These are phyloP conservation scores for Flaveria trinervia DNA, from an alignment of 129 eudicot genomes.

Conservation along the genomic window DNA sequence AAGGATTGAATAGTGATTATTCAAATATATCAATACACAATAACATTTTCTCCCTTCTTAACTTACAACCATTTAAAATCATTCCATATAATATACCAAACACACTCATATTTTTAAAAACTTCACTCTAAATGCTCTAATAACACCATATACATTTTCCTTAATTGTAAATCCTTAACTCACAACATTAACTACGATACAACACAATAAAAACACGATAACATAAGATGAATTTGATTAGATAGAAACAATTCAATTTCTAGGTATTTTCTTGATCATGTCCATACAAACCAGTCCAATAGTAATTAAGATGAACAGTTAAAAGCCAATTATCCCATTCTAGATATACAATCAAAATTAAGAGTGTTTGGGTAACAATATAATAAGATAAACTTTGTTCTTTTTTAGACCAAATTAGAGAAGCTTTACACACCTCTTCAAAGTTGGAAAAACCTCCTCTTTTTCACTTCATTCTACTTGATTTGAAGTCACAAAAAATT, in stretches of 20 bases:
- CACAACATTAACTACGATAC: neutral
- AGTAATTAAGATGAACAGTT: slow-evolving; percentile 10
- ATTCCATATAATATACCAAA: too few species aligned
- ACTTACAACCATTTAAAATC: too few species aligned
- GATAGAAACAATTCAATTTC: slow-evolving; percentile 18
- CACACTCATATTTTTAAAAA: too few species aligned
- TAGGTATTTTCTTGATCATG: slow-evolving; percentile 12
- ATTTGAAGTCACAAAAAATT: slow-evolving; percentile 7
- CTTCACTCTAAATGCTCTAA: too few species aligned
- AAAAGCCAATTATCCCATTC: slow-evolving; percentile 22
- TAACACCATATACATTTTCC: too few species aligned
- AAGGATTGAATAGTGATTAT: too few species aligned
- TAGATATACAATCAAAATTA: slow-evolving; percentile 37
- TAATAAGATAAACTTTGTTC: slow-evolving; percentile 9
- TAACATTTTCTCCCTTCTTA: too few species aligned
- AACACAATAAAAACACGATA: neutral
- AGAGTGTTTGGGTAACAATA: slow-evolving; percentile 24
- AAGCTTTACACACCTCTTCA: slow-evolving; percentile 21
- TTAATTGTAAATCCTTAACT: too few species aligned
- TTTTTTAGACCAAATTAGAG: slow-evolving; percentile 21
- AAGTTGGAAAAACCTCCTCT: slow-evolving; percentile 6
- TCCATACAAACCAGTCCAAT: slow-evolving; percentile 23
- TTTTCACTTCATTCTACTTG: slow-evolving; percentile 2
- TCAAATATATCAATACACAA: too few species aligned
- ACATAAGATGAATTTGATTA: slow-evolving; percentile 16